phyloP scores from a whole-genome alignment of 805 yeast species.

The Wickerhamomyces silvicola region DNA sequence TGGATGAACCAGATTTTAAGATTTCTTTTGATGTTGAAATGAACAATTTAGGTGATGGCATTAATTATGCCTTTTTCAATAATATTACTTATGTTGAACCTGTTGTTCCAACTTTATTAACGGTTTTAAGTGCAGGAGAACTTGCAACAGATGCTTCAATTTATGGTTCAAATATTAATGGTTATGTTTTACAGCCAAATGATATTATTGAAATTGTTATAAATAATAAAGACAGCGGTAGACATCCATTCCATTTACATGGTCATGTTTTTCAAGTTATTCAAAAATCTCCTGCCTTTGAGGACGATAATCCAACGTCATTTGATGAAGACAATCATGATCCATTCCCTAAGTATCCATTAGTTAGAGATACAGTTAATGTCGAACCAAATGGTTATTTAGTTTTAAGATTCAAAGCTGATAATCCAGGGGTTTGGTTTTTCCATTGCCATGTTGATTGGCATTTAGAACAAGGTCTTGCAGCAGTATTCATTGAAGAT shows the following conservation, averaged over 20 bases:
- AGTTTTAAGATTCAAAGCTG: slow-evolving; percentile 67
- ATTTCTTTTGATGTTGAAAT: slow-evolving; percentile 53
- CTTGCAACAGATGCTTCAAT: slow-evolving; percentile 50
- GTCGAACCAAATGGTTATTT: slow-evolving; percentile 63
- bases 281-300: slow-evolving; percentile 43
- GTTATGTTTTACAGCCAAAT: slow-evolving; percentile 51
- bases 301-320: slow-evolving; percentile 49
- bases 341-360: slow-evolving; percentile 51
- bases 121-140: slow-evolving; percentile 57
- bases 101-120: slow-evolving; percentile 61
- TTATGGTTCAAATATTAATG: slow-evolving; percentile 67
- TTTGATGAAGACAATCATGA: slow-evolving; percentile 40
- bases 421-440: slow-evolving; percentile 92
- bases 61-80: slow-evolving; percentile 73
- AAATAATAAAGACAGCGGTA: slow-evolving; percentile 74
- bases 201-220: slow-evolving; percentile 71
- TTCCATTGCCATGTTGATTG: slow-evolving; percentile 90
- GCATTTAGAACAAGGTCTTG: slow-evolving; percentile 80
- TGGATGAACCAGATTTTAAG: slow-evolving; percentile 55
- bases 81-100: slow-evolving; percentile 59
- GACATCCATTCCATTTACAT: slow-evolving; percentile 75
- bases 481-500: slow-evolving; percentile 64
- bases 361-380: slow-evolving; percentile 64
- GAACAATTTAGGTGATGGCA: slow-evolving; percentile 69
- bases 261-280: slow-evolving; percentile 67